Evolutionary conservation across 495 filamentous ascomycete genomes (phyloP), one percentile per base, ranked within the genome.

Genomic region (Monascus purpureus): DNA sequence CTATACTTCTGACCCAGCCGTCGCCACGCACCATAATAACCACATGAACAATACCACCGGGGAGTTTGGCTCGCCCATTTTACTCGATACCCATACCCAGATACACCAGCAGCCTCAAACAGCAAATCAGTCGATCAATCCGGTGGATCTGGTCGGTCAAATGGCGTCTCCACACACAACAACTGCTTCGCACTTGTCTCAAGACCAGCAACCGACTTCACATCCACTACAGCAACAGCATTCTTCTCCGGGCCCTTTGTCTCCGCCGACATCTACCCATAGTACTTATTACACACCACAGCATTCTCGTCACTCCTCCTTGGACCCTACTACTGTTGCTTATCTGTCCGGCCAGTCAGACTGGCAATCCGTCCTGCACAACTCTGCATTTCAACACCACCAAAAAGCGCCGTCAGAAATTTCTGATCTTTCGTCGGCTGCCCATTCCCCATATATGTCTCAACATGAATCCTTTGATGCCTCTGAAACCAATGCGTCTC

Each of bases 321-420:
- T 94, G 25, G 83, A 81, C 28, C 86, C 86, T 2, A 68, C 82
- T 28, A 81, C 74, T 25, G 80, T 83, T 13, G 72, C 69, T 22
- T 80, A 77, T 45, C 60, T 76, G 36, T 74, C 72, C 20, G 68
- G 65, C 8, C 80, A 77, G 36, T 32, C 45, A 27, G 79, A 85
- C 32, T 88, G 82, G 82, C 68, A 62, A 34, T 63, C 67, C 22
- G 73, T 84, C 50, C 65, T 72, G 33, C 59, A 59, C 26, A 73
- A 77, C 42, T 44, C 57, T 9, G 54, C 68, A 13, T 95, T 92
- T 44, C 73, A 79, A 34, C 59, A 62, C 4, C 86, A 95, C 51
- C 72, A 86, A 33, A 70, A 85, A 47, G 72, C 79, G 22, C 82
- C 87, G 1, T 95, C 88, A 5, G 90, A 95, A 49, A 82, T 80